A percentile compares a stretch with the other conserved stretches of the same genome.
phyloP scores from a whole-genome alignment of 1,284 basidiomycete species.

The Schizophyllum amplum region DNA sequence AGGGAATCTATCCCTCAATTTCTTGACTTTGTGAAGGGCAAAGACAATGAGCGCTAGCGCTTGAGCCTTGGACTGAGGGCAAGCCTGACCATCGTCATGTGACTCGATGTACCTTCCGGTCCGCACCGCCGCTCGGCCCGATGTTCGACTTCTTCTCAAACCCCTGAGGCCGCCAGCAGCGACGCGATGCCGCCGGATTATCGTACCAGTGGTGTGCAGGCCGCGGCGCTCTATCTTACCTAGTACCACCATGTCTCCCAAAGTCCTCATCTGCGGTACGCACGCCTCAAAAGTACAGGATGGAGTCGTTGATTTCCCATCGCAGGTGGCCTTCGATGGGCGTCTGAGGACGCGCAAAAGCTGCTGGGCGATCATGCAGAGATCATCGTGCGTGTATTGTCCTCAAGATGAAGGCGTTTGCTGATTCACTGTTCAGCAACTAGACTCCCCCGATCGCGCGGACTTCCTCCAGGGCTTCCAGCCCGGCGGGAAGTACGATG shows the following conservation, averaged over 20 bases:
- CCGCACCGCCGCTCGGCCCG: too few species aligned
- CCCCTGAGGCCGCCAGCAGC: too few species aligned
- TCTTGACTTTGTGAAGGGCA: too few species aligned
- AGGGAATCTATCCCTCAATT: too few species aligned
- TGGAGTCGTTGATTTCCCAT: background rate
- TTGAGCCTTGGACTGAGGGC: too few species aligned
- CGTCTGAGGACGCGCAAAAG: constrained; percentile 61
- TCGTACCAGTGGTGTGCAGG: too few species aligned
- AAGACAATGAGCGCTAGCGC: too few species aligned
- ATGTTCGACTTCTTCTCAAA: too few species aligned
- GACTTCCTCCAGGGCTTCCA: constrained; percentile 64
- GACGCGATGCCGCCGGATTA: too few species aligned
- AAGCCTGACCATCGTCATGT: too few species aligned
- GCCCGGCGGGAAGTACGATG: constrained; percentile 66
- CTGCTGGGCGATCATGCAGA: constrained; percentile 66
- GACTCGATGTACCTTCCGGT: too few species aligned
- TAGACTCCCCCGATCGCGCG: constrained; percentile 60
- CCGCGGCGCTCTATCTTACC: background rate
- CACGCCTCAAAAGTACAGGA: background rate
- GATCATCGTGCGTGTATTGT: constrained; percentile 52
- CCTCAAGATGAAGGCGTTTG: constrained; percentile 1
- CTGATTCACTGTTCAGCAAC: constrained; percentile 27
- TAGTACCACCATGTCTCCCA: constrained; percentile 24
- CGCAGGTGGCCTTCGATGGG: constrained; percentile 70
- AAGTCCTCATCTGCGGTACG: constrained; percentile 37